Evolutionary conservation across 345 rosid genomes (phyloP), one percentile per base, ranked within the genome.

Genomic region (Lagerstroemia speciosa): DNA sequence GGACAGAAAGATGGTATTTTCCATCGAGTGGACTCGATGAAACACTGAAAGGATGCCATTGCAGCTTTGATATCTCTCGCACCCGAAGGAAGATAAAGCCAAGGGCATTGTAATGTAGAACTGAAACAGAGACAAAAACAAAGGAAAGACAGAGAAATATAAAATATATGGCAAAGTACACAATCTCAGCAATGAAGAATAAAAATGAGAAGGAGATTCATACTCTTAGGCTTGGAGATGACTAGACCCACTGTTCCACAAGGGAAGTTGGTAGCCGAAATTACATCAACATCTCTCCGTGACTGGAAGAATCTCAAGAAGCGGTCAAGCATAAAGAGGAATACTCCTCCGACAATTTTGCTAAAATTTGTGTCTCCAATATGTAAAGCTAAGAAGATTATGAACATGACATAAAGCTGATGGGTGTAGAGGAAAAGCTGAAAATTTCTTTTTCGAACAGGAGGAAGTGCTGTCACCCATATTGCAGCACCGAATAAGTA

Each of bases 1-100:
- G 76, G 48, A 83, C 73, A 4, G 83, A 72, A 20, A 81, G 67
- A 75, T 79, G 80, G 64, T 77, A 36, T 62, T 77, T 65, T 6
- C 84, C 83, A 66, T 81, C 87, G 26, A 71, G 64, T 34, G 83
- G 83, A 67, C 86, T 81, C 1, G 87, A 81, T 60, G 84, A 81
- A 58, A 83, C 80, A 33, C 84, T 83, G 67, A 81, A 83, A 65
- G 84, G 84, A 69, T 83, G 84, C 87, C 87, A 83, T 60, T 83
- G 87, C 57, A 81, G 71, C 80, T 75, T 61, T 11, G 87, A 83
- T 50, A 81, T 33, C 62, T 77, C 80, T 64, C 67, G 72, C 60
- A 83, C 36, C 73, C 63, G 84, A 55, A 83, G 71, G 73, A 83
- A 83, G 45, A 83, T 30, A 45, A 83, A 81, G 70, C 87, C 78